Base-by-base conservation (phyloP, 2,329 filamentous ascomycete genomes). In the Diaporthe caulivora region DNA sequence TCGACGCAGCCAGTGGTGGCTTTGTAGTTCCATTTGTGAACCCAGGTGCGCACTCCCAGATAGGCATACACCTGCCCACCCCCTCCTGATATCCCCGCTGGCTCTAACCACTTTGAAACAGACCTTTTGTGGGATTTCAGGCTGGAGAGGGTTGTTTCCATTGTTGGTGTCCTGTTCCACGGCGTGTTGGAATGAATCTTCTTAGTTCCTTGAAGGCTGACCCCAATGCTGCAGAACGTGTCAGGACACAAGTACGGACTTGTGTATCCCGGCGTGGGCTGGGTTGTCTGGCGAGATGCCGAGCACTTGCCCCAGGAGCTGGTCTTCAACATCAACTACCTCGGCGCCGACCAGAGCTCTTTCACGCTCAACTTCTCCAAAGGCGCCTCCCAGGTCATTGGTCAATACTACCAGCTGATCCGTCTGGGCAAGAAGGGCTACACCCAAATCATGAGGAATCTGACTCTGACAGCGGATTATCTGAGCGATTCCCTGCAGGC, bases 271-370 rank as follows among this genome's bases (percentile, higher is more conserved):
- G 62, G 96, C 82, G 94, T 98, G 18, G 96, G 96, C 73, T 98
- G 96, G 96, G 92, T 96, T 15, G 87, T 98, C 77, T 98, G 95
- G 95, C 91, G 95, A 62, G 90, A 91, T 51, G 90, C 94, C 67
- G 92, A 97, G 82, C 97, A 88, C 84, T 89, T 98, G 3, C 96
- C 96, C 10, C 89, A 96, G 81, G 95, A 98, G 80, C 92, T 98
- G 29, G 95, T 98, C 79, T 98, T 98, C 90, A 98, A 98, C 88
- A 98, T 98, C 89, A 98, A 98, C 89, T 98, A 98, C 85, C 92
- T 98, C 8, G 96, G 96, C 65, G 95, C 96, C 15, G 95, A 98
- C 81, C 96, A 98, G 82, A 93, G 95, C 2, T 98, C 95, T 3
- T 98, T 98, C 86, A 98, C 96, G 0, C 91, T 98, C 74, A 98